A percentile compares a stretch with the other conserved stretches of the same genome.
phyloP scores from a whole-genome alignment of 2,329 filamentous ascomycete species.

The Diplodia intermedia region DNA sequence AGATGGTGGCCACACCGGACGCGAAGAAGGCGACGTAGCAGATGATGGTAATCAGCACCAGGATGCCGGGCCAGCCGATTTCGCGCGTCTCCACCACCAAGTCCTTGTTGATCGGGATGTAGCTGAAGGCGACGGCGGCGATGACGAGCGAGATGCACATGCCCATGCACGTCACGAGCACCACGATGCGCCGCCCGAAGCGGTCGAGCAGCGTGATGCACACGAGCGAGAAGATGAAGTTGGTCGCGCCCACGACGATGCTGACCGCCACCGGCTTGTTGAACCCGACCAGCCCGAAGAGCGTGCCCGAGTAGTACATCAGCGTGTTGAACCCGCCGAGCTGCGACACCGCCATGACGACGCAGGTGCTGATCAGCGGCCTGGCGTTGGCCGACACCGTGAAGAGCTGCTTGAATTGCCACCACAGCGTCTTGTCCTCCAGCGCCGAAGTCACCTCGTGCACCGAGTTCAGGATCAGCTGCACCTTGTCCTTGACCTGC shows the following conservation, averaged over 20 bases:
- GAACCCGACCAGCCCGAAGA: conserved; percentile 71
- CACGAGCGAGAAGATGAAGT: conserved; percentile 78
- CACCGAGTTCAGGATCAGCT: conserved; percentile 38
- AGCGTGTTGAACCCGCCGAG: conserved; percentile 70
- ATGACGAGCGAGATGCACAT: conserved; percentile 76
- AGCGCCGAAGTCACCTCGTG: conserved; percentile 46
- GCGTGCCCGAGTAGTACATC: conserved; percentile 72
- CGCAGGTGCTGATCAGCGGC: conserved; percentile 49
- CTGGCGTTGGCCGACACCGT: conserved; percentile 48
- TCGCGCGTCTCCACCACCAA: conserved; percentile 42
- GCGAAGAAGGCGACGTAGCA: conserved; percentile 47
- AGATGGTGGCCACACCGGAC: conserved; percentile 45
- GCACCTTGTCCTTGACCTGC: conserved; percentile 36
- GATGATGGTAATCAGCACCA: conserved; percentile 49
- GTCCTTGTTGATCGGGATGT: conserved; percentile 53
- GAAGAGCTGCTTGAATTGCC: conserved; percentile 41
- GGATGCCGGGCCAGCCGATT: conserved; percentile 45
- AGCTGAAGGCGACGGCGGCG: conserved; percentile 66
- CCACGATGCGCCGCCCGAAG: conserved; percentile 76
- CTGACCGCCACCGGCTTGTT: conserved; percentile 79
- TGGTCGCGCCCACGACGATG: conserved; percentile 80
- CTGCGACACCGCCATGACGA: conserved; percentile 53
- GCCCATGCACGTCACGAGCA: conserved; percentile 56
- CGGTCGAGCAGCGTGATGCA: conserved; percentile 80
- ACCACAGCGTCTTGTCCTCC: conserved; percentile 44